Conservation (phyloP, 306 rosid genomes). For the Rosa persica region DNA sequence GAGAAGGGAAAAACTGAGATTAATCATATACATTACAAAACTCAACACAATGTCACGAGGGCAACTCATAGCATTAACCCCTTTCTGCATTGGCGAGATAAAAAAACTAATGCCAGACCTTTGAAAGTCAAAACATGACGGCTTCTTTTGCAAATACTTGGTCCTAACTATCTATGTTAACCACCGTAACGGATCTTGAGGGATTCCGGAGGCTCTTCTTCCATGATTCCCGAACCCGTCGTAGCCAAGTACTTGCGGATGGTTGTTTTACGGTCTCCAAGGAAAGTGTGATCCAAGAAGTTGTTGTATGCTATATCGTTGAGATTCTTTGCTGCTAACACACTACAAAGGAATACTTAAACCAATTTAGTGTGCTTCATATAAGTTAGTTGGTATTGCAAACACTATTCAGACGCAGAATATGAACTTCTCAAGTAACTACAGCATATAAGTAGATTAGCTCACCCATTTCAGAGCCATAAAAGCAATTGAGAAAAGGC, state of each 20-base stretch:
- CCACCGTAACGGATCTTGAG: conserved; percentile 83
- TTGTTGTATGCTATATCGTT: conserved; percentile 60
- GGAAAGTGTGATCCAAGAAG: conserved; percentile 89
- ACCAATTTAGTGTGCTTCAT: conserved; percentile 10
- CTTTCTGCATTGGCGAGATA: not conserved
- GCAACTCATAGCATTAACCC: not conserved
- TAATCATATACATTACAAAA: not conserved
- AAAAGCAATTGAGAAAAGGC: not conserved
- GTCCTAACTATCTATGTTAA: conserved; percentile 30
- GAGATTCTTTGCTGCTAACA: conserved; percentile 78
- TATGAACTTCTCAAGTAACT: not conserved
- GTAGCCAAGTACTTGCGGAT: conserved; percentile 70
- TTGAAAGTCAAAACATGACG: not conserved
- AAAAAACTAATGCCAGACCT: not conserved
- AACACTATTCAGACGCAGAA: not conserved
- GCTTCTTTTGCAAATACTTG: not conserved
- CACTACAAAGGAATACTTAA: conserved; percentile 45
- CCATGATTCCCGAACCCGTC: conserved; percentile 83
- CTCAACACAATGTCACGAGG: not conserved
- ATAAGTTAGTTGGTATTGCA: conserved; percentile 16
- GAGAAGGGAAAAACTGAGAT: not conserved
- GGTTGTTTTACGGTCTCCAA: conserved; percentile 86
- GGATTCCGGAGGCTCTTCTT: conserved; percentile 93
- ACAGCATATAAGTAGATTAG: not conserved
- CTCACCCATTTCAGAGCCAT: not conserved